Evolutionary conservation across 441 rosid genomes (phyloP), one percentile per base, ranked within the genome.

Genomic region (Pelargonium cotyledonis): DNA sequence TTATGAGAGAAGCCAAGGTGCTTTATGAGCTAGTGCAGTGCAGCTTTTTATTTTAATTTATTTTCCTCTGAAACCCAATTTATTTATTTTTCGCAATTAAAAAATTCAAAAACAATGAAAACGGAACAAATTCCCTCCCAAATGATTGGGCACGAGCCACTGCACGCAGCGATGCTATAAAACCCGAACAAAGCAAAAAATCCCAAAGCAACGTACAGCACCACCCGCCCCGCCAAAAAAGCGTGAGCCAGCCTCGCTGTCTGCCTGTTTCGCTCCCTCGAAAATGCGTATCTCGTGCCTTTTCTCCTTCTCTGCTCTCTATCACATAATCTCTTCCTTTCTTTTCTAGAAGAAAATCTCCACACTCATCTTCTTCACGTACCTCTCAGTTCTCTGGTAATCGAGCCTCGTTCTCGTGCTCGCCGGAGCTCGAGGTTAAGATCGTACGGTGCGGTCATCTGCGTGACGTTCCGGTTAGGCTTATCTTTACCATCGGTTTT

Each of bases 101-200:
- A 14, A 49, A 57, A 18, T 57, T 57, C 21, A 57, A 57, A 57
- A 18, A 57, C 23, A 57, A 57, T 8, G 29, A 57, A 46, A 57
- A 55, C 61, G 18, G 62, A 15, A 57, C 62, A 57, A 57, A 57
- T 57, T 57, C 62, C 62, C 62, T 57, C 62, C 62, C 62, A 57
- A 57, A 57, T 57, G 62, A 57, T 57, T 57, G 62, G 62, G 62
- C 62, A 57, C 29, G 62, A 19, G 62, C 6, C 61, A 8, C 8
- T 15, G 61, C 61, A 44, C 47, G 23, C 23, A 21, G 23, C 23
- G 23, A 21, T 2, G 4, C 35, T 29, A 29, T 3, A 29, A 29
- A 29, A 29, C 35, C 35, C 35, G 35, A 29, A 4, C 35, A 2
- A 29, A 29, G 4, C 3, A 1, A 29, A 29, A 29, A 29, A 29